A percentile compares a stretch with the other conserved stretches of the same genome.
Conservation (phyloP, 352 stramenopile species). For the Phytophthora citrophthora region DNA sequence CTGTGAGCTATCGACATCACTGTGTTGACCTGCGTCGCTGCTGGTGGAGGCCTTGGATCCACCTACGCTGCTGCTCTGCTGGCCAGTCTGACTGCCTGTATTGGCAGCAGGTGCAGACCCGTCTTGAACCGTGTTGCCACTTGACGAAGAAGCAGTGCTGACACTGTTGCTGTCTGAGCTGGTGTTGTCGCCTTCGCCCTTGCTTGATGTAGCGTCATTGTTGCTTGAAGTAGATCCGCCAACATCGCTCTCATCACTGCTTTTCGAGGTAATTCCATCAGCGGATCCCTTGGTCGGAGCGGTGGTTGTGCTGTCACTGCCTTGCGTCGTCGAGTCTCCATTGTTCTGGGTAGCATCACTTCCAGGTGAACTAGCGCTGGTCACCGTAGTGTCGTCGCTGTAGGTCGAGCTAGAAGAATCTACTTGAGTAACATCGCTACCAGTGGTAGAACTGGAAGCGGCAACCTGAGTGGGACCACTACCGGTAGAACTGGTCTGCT, state of each 20-base stretch:
- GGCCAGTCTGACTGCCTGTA: constrained; percentile 6
- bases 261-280: constrained; percentile 1
- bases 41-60: constrained; percentile 5
- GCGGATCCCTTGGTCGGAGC: neutral
- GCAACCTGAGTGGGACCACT: neutral
- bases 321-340: constrained; percentile 8
- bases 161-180: constrained; percentile 13
- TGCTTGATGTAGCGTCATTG: neutral
- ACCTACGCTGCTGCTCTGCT: constrained; percentile 9
- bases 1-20: constrained; percentile 1
- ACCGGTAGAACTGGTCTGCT: constrained; percentile 2
- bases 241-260: constrained; percentile 4
- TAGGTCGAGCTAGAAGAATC: constrained; percentile 8
- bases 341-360: constrained; percentile 15
- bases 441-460: constrained; percentile 5
- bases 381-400: constrained; percentile 4
- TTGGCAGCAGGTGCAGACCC: constrained; percentile 9
- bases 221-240: neutral
- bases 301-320: neutral
- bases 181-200: neutral
- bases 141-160: constrained; percentile 15
- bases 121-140: neutral
- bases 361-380: constrained; percentile 11
- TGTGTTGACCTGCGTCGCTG: constrained; percentile 9
- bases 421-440: constrained; percentile 9